Conservation (phyloP, 495 filamentous ascomycete species). For the Podospora bellae-mahoneyi region DNA sequence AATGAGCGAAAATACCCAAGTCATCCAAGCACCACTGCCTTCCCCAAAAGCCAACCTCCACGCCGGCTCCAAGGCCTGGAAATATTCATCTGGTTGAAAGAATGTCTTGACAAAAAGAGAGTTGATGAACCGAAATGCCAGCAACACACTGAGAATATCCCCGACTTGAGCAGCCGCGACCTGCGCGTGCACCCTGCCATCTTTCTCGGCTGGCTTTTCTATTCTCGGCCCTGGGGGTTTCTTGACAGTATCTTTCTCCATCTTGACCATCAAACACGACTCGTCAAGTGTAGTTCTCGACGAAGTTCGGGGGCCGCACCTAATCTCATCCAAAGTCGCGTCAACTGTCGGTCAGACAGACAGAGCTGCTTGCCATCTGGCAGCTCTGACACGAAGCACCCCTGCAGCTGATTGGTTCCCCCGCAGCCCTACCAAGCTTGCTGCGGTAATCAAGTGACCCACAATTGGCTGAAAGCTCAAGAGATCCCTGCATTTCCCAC, state of each 20-base stretch:
- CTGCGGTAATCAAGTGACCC: slow-evolving; percentile 17
- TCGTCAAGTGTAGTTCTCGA: background rate
- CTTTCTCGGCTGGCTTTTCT: background rate
- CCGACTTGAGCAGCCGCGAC: slow-evolving; percentile 31
- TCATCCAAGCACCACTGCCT: slow-evolving; percentile 82
- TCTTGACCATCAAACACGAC: background rate
- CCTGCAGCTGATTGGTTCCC: background rate
- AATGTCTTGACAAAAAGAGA: slow-evolving; percentile 84
- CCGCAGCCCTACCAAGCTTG: slow-evolving; percentile 15
- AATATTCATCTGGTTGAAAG: slow-evolving; percentile 99
- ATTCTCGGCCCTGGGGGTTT: background rate
- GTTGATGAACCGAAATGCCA: slow-evolving; percentile 79
- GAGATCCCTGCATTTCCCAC: background rate
- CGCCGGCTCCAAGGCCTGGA: slow-evolving; percentile 91
- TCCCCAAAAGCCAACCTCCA: slow-evolving; percentile 84
- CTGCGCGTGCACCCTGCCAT: slow-evolving; percentile 25
- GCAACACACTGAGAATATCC: slow-evolving; percentile 60
- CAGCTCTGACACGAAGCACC: background rate
- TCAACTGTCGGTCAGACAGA: background rate
- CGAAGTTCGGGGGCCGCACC: background rate
- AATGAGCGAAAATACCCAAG: slow-evolving; percentile 65
- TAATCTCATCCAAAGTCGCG: background rate
- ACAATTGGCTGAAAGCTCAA: slow-evolving; percentile 13
- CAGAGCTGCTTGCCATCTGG: background rate
- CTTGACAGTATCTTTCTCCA: slow-evolving; percentile 6